phyloP scores from a whole-genome alignment of 345 rosid genomes.

The Brassica juncea region DNA sequence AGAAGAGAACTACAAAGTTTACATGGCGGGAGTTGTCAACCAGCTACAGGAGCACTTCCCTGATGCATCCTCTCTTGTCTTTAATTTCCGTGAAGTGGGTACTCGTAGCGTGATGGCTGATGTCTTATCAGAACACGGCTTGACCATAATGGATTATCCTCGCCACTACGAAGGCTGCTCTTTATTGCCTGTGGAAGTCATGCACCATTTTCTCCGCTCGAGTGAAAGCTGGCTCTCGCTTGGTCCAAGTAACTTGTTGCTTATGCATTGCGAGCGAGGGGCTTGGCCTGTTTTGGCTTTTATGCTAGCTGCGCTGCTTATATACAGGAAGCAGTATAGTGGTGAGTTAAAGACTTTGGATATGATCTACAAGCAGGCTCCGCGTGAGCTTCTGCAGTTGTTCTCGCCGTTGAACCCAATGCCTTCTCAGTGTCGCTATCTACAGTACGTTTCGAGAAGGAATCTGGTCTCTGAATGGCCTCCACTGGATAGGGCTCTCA shows the following conservation, averaged over 20 bases:
- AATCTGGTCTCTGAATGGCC: conserved; percentile 90
- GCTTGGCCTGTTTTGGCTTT: conserved; percentile 92
- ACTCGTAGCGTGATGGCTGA: conserved; percentile 57
- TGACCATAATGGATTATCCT: conserved; percentile 97
- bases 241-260: conserved; percentile 67
- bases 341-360: conserved; percentile 88
- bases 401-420: conserved; percentile 79
- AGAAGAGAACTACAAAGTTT: conserved; percentile 61
- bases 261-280: conserved; percentile 90
- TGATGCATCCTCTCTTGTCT: conserved; percentile 78
- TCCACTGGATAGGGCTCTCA: conserved; percentile 85
- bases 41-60: conserved; percentile 75
- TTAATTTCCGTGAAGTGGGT: conserved; percentile 85
- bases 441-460: conserved; percentile 90
- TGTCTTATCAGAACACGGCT: conserved; percentile 65
- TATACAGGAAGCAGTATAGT: conserved; percentile 79
- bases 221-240: conserved; percentile 96
- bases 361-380: conserved; percentile 91
- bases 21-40: conserved; percentile 63
- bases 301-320: conserved; percentile 76
- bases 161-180: conserved; percentile 93
- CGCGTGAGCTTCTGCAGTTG: conserved; percentile 77
- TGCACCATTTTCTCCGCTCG: conserved; percentile 91
- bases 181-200: conserved; percentile 71
- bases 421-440: conserved; percentile 87